These are phyloP conservation scores for Biscutella laevigata DNA, from an alignment of 441 rosid species.

Conservation along the genomic window DNA sequence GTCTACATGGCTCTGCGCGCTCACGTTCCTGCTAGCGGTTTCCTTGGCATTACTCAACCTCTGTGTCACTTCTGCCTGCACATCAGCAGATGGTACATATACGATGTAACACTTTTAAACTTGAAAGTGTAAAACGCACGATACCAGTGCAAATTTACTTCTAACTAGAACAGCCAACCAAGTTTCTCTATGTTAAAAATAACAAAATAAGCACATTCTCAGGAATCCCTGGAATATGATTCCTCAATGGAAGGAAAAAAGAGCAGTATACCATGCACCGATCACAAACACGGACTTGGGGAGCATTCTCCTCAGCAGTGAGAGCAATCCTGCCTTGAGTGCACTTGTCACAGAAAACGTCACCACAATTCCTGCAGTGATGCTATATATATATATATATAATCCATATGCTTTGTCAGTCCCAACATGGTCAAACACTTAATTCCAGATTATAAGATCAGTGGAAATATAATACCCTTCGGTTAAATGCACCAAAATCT, in stretches of 20 bases:
- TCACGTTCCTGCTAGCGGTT: constrained; percentile 53
- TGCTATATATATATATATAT: constrained; percentile 36
- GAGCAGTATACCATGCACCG: constrained; percentile 62
- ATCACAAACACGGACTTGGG: constrained; percentile 91
- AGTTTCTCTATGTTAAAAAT: constrained; percentile 1
- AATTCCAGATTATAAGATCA: background rate
- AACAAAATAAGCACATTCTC: background rate
- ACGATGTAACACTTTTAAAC: background rate
- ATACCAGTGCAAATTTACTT: background rate
- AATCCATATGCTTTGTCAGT: constrained; percentile 12
- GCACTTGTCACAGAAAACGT: constrained; percentile 95
- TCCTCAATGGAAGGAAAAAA: background rate
- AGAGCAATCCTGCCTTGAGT: constrained; percentile 90
- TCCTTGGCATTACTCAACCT: constrained; percentile 83
- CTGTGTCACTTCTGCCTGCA: constrained; percentile 90
- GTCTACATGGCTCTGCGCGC: constrained; percentile 76
- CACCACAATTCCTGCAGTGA: constrained; percentile 98
- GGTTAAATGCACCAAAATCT: constrained; percentile 80
- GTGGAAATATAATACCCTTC: constrained; percentile 40
- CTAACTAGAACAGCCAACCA: background rate
- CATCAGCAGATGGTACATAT: constrained; percentile 1
- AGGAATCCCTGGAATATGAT: background rate
- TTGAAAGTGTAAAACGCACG: background rate
- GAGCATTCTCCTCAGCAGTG: constrained; percentile 89
- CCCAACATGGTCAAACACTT: background rate